Evolutionary conservation across 768 basidiomycete species (phyloP).

Genomic region (Lentinula boryana): DNA sequence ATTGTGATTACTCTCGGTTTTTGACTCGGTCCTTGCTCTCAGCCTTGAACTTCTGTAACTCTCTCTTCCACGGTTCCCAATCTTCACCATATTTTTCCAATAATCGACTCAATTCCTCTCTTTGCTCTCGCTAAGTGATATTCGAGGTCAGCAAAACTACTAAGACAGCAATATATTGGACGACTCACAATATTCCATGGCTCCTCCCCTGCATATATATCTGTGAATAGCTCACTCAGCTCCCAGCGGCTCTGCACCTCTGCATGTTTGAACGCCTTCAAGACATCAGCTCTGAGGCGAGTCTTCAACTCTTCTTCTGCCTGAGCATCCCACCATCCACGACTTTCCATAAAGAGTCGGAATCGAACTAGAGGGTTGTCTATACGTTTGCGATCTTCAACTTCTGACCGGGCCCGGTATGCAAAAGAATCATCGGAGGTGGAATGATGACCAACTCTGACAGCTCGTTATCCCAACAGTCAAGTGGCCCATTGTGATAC

Average conservation of each 20-base stretch:
- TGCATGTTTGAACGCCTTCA: slow-evolving; percentile 72
- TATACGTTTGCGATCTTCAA: slow-evolving; percentile 86
- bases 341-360: slow-evolving; percentile 77
- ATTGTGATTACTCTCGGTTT: background rate
- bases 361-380: slow-evolving; percentile 87
- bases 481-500: background rate
- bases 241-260: slow-evolving; percentile 65
- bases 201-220: slow-evolving; percentile 82
- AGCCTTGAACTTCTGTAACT: slow-evolving; percentile 71
- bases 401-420: slow-evolving; percentile 84
- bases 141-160: slow-evolving; percentile 1
- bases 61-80: slow-evolving; percentile 83
- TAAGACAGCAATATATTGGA: slow-evolving; percentile 12
- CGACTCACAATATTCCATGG: slow-evolving; percentile 81
- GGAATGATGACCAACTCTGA: slow-evolving; percentile 87
- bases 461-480: background rate
- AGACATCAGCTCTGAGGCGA: slow-evolving; percentile 63
- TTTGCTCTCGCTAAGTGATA: slow-evolving; percentile 65
- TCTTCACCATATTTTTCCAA: slow-evolving; percentile 81
- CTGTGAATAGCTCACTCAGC: slow-evolving; percentile 78
- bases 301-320: slow-evolving; percentile 71
- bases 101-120: slow-evolving; percentile 67
- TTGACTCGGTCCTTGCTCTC: slow-evolving; percentile 54
- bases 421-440: slow-evolving; percentile 96
- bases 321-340: slow-evolving; percentile 77